Percentiles rank a stretch among this genome's conserved stretches.
phyloP scores from a whole-genome alignment of 192 early-diverging fungal species.

The Linnemannia exigua region DNA sequence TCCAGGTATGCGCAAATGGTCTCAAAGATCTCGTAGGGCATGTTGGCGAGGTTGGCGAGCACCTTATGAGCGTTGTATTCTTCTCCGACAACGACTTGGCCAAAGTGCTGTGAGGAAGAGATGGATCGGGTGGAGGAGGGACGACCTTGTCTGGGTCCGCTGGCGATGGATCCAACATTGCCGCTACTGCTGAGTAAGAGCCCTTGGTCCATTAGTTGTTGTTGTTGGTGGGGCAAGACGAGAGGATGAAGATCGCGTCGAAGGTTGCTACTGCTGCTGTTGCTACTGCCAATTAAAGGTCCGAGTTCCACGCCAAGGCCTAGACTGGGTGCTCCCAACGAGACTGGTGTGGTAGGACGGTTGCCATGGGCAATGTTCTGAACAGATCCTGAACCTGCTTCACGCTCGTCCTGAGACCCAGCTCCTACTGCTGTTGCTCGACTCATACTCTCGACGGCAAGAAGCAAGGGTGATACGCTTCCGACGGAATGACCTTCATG shows the following conservation, averaged over 20 bases:
- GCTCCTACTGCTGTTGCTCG: not conserved
- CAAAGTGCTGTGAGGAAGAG: not conserved
- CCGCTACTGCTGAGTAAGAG: not conserved
- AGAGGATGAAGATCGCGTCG: not conserved
- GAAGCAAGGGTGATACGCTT: not conserved
- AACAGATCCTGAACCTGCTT: not conserved
- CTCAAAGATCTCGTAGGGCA: slow-evolving; percentile 58
- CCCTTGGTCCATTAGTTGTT: slow-evolving; percentile 10
- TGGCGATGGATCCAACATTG: not conserved
- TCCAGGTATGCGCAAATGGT: slow-evolving; percentile 45
- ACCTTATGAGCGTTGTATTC: slow-evolving; percentile 40
- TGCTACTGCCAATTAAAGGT: not conserved
- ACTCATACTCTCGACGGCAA: not conserved
- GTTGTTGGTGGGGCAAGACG: not conserved
- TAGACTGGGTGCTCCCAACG: not conserved
- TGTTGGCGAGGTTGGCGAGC: slow-evolving; percentile 31
- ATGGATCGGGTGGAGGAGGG: not conserved
- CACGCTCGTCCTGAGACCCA: not conserved
- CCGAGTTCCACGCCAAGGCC: not conserved
- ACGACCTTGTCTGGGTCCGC: not conserved
- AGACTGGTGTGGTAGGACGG: not conserved
- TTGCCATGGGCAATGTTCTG: slow-evolving; percentile 13
- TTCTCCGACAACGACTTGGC: not conserved
- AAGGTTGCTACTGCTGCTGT: not conserved
- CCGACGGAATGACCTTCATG: not conserved